Evolutionary conservation across 1,284 basidiomycete genomes (phyloP).

Genomic region (Ustilago lituana): DNA sequence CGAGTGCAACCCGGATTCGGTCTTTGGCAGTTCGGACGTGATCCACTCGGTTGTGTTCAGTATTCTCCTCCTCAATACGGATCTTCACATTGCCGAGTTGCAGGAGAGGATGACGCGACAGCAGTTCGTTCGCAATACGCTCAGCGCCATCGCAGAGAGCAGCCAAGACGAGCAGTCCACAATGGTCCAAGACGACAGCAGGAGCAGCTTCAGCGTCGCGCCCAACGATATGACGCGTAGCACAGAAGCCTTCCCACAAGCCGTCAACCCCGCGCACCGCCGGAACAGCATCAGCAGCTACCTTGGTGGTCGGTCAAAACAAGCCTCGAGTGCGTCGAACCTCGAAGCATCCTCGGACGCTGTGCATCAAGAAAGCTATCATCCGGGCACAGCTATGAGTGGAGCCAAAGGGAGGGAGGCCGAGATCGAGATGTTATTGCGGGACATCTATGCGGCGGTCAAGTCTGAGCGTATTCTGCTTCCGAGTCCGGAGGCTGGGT

Average conservation of each 20-base stretch:
- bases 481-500: conserved; percentile 69
- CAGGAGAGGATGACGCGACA: conserved; percentile 87
- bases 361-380: conserved; percentile 6
- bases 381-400: conserved; percentile 15
- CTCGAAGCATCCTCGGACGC: conserved; percentile 23
- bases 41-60: conserved; percentile 94
- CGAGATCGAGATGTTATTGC: conserved; percentile 31
- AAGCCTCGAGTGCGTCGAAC: conserved; percentile 16
- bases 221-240: conserved; percentile 8
- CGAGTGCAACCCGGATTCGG: conserved; percentile 82
- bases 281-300: conserved; percentile 34
- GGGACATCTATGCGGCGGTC: conserved; percentile 94
- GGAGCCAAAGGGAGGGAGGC: conserved; percentile 26
- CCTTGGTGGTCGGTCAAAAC: conserved; percentile 17
- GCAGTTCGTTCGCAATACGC: conserved; percentile 92
- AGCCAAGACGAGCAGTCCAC: conserved; percentile 8
- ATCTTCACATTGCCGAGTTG: conserved; percentile 93
- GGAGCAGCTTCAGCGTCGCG: conserved; percentile 40
- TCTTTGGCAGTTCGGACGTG: conserved; percentile 84
- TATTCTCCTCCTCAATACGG: conserved; percentile 92
- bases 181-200: conserved; percentile 28
- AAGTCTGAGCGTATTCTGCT: conserved; percentile 90
- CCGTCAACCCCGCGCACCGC: conserved; percentile 6
- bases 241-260: conserved; percentile 7
- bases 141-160: conserved; percentile 75